Evolutionary conservation across 2,329 filamentous ascomycete genomes (phyloP), one percentile per base, ranked within the genome.

Genomic region (Epichloe aotearoae): DNA sequence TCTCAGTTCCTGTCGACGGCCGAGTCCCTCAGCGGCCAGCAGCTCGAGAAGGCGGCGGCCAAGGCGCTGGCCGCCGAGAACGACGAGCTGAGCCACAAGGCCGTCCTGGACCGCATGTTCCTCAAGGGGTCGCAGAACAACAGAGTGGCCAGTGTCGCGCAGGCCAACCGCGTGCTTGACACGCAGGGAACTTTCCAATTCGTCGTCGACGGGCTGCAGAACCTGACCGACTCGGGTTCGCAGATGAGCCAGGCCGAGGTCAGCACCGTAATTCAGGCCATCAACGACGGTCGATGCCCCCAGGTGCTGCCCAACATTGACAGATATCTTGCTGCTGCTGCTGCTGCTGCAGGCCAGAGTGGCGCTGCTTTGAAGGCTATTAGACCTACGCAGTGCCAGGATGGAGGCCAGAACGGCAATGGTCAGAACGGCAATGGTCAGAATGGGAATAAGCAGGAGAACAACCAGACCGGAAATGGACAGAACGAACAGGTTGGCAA

Each of bases 41-140:
- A 54, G 30, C 30, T 55, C 15, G n/a, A 44, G 23, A 7, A 34
- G 33, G 46, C 46, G 19, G 55, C 49, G 12, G 10, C 19, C 8
- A 38, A 38, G 3, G 54, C 55, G 3, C 43, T 55, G 6, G 36
- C 26, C n/a, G 55, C 55, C 20, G 54, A 54, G 8, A 49, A 52
- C 20, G 52, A 57, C 47, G 54, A 57, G 46, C 51, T 55, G 11
- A 47, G 10, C 6, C 54, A 57, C 15, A 57, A 57, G 50, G 54
- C 52, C 8, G 52, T 55, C 20, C 50, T 57, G 10, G 55, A 57
- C 15, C 36, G 39, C 11, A 17, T 48, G 20, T 53, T 55, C 26
- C 43, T 50, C 20, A 34, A 40, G 14, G 38, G 45, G 15, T 15
- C 33, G 12, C 23, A 15, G 11, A 12, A 38, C 33, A 34, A 38